Base-by-base conservation (phyloP, 306 rosid species). In the Arachis stenosperma region DNA sequence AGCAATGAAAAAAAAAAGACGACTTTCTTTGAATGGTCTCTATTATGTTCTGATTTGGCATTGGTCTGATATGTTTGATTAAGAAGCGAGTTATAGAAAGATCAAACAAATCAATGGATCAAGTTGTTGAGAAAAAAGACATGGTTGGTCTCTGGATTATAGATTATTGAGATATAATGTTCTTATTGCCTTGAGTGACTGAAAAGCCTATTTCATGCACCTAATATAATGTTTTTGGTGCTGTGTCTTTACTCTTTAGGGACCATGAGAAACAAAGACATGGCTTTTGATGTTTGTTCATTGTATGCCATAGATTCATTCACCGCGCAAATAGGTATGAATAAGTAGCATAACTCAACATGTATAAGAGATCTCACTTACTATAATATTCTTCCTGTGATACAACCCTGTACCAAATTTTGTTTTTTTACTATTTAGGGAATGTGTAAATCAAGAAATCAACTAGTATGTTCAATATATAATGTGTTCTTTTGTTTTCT, bases 1-100 rank as follows among this genome's bases (percentile, higher is more conserved):
- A 80, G 81, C 81, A 81, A 57, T 79, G 53, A 72, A 70, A 52
- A 33, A 33, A 33, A 33, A 33, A 33, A 33, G 37, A 33, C 0
- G 8, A 40, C 37, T 59, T 22, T 40, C 12, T 52, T 51, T 2
- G 33, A 39, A 61, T 68, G 69, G 15, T 58, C 40, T 2, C 2
- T 12, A 30, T n/a, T 62, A 42, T 66, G 14, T 54, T n/a, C 17
- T 52, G 74, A 53, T 50, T 66, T 79, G 68, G 51, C 4, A 48
- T 17, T 65, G 12, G 40, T 9, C 39, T 42, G 66, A 50, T 71
- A 62, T 29, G 64, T 64, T 67, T 53, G 71, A 61, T 17, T 4
- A 29, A 48, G 41, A 13, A 48, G 41, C 8, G 12, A 22, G 17
- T 40, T 27, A 61, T 15, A 51, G 65, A 52, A 53, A 15, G 15